Percentiles rank a stretch among this genome's conserved stretches.
Evolutionary conservation across 768 basidiomycete genomes (phyloP).

Genomic region (Mycena galericulata): DNA sequence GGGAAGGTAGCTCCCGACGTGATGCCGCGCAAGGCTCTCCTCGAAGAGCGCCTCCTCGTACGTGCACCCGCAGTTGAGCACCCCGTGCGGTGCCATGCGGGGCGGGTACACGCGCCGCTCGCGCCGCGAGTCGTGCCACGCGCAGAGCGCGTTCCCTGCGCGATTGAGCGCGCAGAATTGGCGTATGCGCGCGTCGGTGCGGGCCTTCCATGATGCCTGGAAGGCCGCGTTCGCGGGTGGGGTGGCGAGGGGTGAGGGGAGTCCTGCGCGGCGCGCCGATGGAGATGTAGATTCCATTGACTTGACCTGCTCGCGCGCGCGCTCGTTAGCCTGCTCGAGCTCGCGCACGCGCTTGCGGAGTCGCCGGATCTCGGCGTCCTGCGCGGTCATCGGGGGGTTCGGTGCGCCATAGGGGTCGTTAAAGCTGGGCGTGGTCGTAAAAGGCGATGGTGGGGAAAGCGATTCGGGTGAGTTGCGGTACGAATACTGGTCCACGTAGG

Average conservation of each 20-base stretch:
- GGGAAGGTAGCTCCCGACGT: slow-evolving; percentile 84
- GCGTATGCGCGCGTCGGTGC: slow-evolving; percentile 78
- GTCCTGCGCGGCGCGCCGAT: slow-evolving; percentile 47
- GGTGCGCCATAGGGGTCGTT: slow-evolving; percentile 34
- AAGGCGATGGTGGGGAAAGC: slow-evolving; percentile 50
- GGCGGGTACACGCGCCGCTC: slow-evolving; percentile 84
- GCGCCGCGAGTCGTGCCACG: slow-evolving; percentile 91
- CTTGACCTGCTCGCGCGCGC: slow-evolving; percentile 58
- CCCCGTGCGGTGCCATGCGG: slow-evolving; percentile 81
- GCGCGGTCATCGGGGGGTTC: slow-evolving; percentile 40
- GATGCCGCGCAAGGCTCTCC: slow-evolving; percentile 82
- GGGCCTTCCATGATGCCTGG: slow-evolving; percentile 74
- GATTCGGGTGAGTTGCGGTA: slow-evolving; percentile 51
- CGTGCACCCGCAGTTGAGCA: slow-evolving; percentile 89
- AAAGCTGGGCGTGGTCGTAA: slow-evolving; percentile 40
- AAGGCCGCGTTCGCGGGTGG: slow-evolving; percentile 60
- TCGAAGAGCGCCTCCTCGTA: slow-evolving; percentile 89
- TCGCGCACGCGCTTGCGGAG: slow-evolving; percentile 72
- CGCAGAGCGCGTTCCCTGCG: slow-evolving; percentile 89
- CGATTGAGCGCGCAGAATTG: slow-evolving; percentile 86
- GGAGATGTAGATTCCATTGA: slow-evolving; percentile 56
- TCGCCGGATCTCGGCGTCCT: slow-evolving; percentile 63
- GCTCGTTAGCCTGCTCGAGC: slow-evolving; percentile 70
- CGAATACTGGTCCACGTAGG: slow-evolving; percentile 40
- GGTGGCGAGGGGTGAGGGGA: slow-evolving; percentile 43